phyloP scores from a whole-genome alignment of 208 protist species.

The Strigomonas oncopelti region DNA sequence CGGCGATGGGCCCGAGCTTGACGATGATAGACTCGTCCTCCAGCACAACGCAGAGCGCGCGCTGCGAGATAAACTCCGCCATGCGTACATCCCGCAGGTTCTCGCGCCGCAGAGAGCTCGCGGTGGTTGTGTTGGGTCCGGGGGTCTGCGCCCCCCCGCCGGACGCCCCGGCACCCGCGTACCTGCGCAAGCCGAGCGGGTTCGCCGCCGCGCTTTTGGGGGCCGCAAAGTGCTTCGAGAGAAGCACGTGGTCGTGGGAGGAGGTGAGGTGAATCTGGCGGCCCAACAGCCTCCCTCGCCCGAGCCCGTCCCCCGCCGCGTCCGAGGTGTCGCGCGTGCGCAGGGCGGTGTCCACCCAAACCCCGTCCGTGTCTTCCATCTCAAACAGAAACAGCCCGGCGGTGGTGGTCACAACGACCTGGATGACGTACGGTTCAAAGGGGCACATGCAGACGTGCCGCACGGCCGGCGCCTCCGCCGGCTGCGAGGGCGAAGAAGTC shows the following conservation, averaged over 20 bases:
- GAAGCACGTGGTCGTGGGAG: not conserved
- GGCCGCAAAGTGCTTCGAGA: slow-evolving; percentile 8
- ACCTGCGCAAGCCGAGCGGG: not conserved
- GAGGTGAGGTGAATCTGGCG: not conserved
- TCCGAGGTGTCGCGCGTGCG: no score
- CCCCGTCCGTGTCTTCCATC: slow-evolving; percentile 36
- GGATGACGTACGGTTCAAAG: slow-evolving; percentile 38
- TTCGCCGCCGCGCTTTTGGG: not conserved
- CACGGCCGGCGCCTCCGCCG: slow-evolving; percentile 11
- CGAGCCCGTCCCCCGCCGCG: not conserved
- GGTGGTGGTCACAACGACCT: slow-evolving; percentile 44
- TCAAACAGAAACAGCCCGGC: slow-evolving; percentile 39
- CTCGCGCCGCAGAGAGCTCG: not conserved
- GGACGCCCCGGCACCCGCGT: no score
- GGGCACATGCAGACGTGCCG: slow-evolving; percentile 37
- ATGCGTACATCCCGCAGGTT: slow-evolving; percentile 15
- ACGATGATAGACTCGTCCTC: slow-evolving; percentile 37
- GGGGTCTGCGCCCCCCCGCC: not conserved
- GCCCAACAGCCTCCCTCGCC: not conserved
- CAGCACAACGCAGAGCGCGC: slow-evolving; percentile 38
- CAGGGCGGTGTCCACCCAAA: slow-evolving; percentile 24
- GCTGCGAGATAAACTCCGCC: slow-evolving; percentile 35
- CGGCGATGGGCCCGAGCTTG: slow-evolving; percentile 16
- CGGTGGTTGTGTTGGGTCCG: no score
- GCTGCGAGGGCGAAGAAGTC: not conserved